These are phyloP conservation scores for Apiospora aurea DNA, from an alignment of 2,329 filamentous ascomycete species.

Conservation along the genomic window DNA sequence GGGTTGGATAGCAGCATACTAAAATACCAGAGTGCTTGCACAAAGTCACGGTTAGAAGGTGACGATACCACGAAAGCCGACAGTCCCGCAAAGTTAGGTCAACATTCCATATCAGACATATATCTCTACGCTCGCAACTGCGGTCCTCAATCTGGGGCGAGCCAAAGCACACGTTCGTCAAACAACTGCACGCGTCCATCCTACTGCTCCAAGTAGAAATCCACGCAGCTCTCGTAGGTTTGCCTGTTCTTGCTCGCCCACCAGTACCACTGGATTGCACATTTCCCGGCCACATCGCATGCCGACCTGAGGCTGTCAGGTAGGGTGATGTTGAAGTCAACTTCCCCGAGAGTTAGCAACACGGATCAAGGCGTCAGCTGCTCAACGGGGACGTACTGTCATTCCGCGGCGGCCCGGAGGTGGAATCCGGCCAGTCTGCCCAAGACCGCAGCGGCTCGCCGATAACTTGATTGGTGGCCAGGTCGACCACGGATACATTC, in stretches of 20 bases:
- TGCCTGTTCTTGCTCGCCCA: slow-evolving; percentile 61
- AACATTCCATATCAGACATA: too few relatives aligned
- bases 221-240: slow-evolving; percentile 69
- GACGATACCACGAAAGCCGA: too few relatives aligned
- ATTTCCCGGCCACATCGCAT: slow-evolving; percentile 57
- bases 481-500: slow-evolving; percentile 59
- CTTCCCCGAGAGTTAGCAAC: slow-evolving; percentile 27
- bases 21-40: too few relatives aligned
- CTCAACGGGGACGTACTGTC: slow-evolving; percentile 41
- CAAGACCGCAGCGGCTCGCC: slow-evolving; percentile 55
- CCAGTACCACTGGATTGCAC: slow-evolving; percentile 67
- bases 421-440: slow-evolving; percentile 40
- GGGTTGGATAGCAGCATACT: not conserved
- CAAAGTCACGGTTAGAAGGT: too few relatives aligned
- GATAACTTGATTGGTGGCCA: slow-evolving; percentile 54
- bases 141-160: too few relatives aligned
- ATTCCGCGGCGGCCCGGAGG: slow-evolving; percentile 34
- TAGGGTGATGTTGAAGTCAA: slow-evolving; percentile 62
- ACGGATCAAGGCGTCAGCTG: slow-evolving; percentile 43
- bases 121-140: too few relatives aligned
- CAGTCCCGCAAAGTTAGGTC: too few relatives aligned
- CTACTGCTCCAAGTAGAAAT: slow-evolving; percentile 50
- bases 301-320: slow-evolving; percentile 51
- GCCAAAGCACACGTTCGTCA: too few relatives aligned
- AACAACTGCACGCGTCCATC: slow-evolving; percentile 10